Conservation (phyloP, 495 filamentous ascomycete genomes). For the Hypoxylon lienhwacheense region DNA sequence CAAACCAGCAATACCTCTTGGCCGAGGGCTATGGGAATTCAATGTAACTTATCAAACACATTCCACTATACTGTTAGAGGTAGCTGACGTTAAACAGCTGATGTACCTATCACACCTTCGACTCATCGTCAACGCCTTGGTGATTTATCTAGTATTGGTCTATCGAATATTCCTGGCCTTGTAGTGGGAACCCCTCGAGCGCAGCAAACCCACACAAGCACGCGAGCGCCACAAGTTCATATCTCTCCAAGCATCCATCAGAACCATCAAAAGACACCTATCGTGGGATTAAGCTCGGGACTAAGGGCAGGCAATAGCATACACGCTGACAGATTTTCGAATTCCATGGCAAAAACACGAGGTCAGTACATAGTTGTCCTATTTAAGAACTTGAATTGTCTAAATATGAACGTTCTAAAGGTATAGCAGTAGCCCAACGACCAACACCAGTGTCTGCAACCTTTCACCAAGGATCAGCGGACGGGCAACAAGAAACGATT, state of each 20-base stretch:
- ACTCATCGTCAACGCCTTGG: conserved; percentile 38
- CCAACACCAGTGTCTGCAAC: conserved; percentile 19
- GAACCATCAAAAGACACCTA: conserved; percentile 10
- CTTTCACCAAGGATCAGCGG: conserved; percentile 8
- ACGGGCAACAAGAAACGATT: conserved; percentile 15
- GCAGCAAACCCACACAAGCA: conserved; percentile 12
- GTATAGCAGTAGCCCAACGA: conserved; percentile 18
- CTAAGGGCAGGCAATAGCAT: conserved; percentile 26
- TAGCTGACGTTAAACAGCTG: conserved; percentile 19
- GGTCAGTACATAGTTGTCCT: conserved; percentile 16
- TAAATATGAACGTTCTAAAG: no score
- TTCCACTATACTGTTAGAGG: neutral
- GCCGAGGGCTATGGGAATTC: conserved; percentile 26
- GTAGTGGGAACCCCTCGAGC: conserved; percentile 32
- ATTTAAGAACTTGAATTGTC: neutral
- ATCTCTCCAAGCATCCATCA: conserved; percentile 15
- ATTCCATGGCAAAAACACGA: conserved; percentile 25
- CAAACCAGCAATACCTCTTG: conserved; percentile 15
- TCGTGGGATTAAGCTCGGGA: conserved; percentile 35
- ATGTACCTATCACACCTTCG: conserved; percentile 37
- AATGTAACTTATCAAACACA: conserved; percentile 14
- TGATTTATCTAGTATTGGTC: conserved; percentile 23
- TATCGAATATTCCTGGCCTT: conserved; percentile 37
- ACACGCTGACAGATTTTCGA: conserved; percentile 6
- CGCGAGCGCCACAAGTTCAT: conserved; percentile 4